Percentiles rank a stretch among this genome's conserved stretches.
phyloP scores from a whole-genome alignment of 2,329 filamentous ascomycete species.

The Metarhizium brunneum region DNA sequence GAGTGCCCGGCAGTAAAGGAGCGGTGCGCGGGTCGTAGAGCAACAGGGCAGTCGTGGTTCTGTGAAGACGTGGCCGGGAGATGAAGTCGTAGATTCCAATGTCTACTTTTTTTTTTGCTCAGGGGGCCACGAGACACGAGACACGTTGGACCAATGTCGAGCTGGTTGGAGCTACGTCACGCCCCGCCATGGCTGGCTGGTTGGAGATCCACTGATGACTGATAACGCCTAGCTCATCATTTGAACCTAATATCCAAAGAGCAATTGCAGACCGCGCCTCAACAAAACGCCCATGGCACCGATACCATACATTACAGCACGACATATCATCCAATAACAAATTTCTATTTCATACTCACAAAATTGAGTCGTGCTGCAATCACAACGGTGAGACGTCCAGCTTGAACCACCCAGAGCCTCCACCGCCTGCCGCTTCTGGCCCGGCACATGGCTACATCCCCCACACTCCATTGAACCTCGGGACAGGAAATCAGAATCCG shows the following conservation, averaged over 20 bases:
- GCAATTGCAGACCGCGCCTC: no score
- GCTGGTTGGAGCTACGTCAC: neutral
- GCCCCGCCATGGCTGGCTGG: neutral
- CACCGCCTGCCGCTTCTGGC: slow-evolving; percentile 1
- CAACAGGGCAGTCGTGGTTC: no score
- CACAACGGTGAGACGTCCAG: no score
- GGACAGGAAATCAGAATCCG: neutral
- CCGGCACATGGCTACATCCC: neutral
- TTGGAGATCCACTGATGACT: no score
- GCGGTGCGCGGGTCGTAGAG: neutral
- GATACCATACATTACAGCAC: no score
- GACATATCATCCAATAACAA: no score
- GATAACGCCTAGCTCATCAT: no score
- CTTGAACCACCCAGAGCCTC: no score
- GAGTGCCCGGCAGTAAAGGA: neutral
- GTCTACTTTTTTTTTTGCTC: neutral
- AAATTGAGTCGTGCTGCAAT: neutral
- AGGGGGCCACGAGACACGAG: neutral
- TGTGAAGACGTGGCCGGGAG: neutral
- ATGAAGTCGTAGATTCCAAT: neutral
- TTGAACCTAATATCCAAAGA: no score
- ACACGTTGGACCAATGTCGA: no score
- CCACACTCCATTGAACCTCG: neutral
- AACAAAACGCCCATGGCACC: no score
- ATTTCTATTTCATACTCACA: neutral